phyloP scores from a whole-genome alignment of 257 asterid species.

The Plectranthus barbatus region DNA sequence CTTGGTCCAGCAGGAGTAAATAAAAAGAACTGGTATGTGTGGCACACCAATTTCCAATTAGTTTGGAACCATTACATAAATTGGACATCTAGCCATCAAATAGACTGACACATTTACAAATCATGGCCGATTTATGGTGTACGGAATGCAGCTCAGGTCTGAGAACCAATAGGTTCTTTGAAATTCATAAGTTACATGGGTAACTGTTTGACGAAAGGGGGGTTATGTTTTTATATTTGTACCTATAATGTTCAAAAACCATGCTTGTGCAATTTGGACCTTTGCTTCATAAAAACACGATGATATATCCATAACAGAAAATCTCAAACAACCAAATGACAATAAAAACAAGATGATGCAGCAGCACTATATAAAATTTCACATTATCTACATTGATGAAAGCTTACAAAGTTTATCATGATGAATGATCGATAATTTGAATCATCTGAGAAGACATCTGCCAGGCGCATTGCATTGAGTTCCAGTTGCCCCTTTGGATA shows the following conservation, averaged over 20 bases:
- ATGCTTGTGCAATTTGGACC: background rate
- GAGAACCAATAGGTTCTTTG: background rate
- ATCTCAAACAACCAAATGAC: background rate
- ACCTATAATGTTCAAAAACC: background rate
- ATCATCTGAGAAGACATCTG: conserved; percentile 93
- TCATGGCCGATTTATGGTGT: background rate
- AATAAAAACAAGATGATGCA: background rate
- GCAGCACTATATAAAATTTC: background rate
- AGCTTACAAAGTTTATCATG: conserved; percentile 73
- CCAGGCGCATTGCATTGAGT: conserved; percentile 90
- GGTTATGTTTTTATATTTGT: no score
- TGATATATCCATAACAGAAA: background rate
- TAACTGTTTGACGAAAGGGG: background rate
- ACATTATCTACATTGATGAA: background rate
- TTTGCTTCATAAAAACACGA: background rate
- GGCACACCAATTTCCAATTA: conserved; percentile 1
- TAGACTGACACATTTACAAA: no score
- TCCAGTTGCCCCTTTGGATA: conserved; percentile 84
- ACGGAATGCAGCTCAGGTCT: background rate
- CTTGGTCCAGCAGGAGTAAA: conserved; percentile 9
- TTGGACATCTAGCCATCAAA: background rate
- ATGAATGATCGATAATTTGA: conserved; percentile 82
- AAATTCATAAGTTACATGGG: background rate
- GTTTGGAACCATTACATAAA: background rate
- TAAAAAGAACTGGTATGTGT: background rate